Conservation (phyloP, 441 rosid genomes). For the Populus hybrid region DNA sequence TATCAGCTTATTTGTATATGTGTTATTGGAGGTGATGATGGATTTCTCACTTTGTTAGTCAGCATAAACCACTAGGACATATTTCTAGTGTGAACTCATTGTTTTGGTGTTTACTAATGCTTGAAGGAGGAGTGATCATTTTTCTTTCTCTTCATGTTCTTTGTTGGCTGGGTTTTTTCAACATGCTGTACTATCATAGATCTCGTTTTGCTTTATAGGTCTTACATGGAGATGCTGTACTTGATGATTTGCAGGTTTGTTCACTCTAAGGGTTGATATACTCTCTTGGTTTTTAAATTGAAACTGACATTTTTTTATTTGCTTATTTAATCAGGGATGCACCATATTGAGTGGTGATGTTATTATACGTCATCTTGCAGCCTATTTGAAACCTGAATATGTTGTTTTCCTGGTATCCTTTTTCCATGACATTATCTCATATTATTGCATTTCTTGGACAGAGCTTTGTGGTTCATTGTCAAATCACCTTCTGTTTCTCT, state of each 20-base stretch:
- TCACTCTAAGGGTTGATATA: constrained; percentile 9
- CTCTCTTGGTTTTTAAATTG: not conserved
- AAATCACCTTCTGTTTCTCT: not conserved
- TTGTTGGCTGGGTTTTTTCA: not conserved
- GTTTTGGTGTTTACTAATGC: not conserved
- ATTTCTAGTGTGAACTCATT: not conserved
- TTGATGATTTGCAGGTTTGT: constrained; percentile 64
- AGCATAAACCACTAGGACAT: not conserved
- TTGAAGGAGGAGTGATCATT: not conserved
- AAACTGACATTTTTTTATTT: constrained; percentile 9
- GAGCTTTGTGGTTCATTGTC: not conserved
- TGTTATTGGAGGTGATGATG: not conserved
- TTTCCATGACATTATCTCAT: not conserved
- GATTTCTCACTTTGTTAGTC: not conserved
- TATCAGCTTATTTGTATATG: not conserved
- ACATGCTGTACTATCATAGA: not conserved
- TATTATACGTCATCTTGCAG: constrained; percentile 85
- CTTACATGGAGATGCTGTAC: constrained; percentile 95
- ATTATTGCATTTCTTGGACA: not conserved
- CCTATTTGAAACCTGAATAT: constrained; percentile 68
- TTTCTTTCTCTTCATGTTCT: not conserved
- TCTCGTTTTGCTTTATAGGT: constrained; percentile 45
- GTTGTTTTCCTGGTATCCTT: constrained; percentile 96
- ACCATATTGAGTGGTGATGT: constrained; percentile 96
- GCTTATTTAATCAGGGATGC: constrained; percentile 59